Conservation (phyloP, 148 eudicot species). For the Linanthus parryae region DNA sequence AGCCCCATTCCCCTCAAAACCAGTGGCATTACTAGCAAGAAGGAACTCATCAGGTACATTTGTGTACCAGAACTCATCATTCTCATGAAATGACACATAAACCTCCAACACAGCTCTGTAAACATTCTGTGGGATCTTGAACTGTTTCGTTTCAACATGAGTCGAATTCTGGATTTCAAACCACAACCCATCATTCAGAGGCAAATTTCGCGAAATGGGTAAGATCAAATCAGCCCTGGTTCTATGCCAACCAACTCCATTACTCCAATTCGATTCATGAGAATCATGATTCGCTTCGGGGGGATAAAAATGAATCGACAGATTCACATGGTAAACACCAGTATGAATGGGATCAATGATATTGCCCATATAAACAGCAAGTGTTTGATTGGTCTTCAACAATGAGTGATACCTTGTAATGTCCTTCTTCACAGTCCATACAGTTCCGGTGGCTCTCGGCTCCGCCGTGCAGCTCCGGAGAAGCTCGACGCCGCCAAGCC, state of each 20-base stretch:
- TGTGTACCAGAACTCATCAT: conserved; percentile 77
- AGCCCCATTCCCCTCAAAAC: conserved; percentile 58
- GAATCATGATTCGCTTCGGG: no score
- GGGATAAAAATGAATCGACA: conserved; percentile 62
- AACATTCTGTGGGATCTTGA: conserved; percentile 56
- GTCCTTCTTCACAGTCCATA: conserved; percentile 79
- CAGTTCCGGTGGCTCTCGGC: conserved; percentile 59
- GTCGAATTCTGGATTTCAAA: conserved; percentile 59
- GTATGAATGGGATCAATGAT: conserved; percentile 60
- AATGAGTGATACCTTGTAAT: conserved; percentile 63
- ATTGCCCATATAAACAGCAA: conserved; percentile 78
- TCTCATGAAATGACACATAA: conserved; percentile 80
- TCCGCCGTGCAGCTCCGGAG: conserved; percentile 94
- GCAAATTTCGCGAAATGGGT: conserved; percentile 68
- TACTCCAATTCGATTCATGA: neutral
- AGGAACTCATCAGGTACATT: conserved; percentile 71
- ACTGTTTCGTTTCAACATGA: conserved; percentile 30
- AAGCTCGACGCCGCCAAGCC: conserved; percentile 87
- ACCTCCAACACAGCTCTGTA: conserved; percentile 82
- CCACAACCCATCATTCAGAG: conserved; percentile 88
- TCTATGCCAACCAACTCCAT: conserved; percentile 2
- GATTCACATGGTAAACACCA: conserved; percentile 79
- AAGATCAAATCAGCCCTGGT: conserved; percentile 62
- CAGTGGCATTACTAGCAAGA: conserved; percentile 43
- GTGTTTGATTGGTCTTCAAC: conserved; percentile 42